Base-by-base conservation (phyloP, 108 stramenopile genomes). In the Skeletonema marinoi region DNA sequence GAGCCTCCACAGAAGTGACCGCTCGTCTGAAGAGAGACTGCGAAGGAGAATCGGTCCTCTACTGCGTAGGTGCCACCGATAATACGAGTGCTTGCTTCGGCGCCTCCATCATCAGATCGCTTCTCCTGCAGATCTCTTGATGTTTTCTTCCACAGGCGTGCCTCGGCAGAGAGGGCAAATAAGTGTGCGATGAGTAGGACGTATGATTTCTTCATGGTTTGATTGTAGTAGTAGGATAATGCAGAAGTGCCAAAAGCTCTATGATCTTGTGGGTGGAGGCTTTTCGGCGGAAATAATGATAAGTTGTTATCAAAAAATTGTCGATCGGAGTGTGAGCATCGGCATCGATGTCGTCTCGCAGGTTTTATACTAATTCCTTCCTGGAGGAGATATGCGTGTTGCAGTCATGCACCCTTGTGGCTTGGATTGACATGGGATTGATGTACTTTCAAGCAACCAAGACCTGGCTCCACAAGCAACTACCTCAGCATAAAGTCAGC, bases 1-100 rank as follows among this genome's bases (percentile, higher is more conserved):
- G 74, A 63, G 11, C 80, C 86, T n/a, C 86, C 86, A 71, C 83
- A 84, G 17, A 48, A 71, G 33, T 71, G 65, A 16, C 60, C 58
- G 14, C 58, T 30, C n/a, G 36, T 39, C 5, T 74, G 74, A n/a
- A 74, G 60, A 36, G 70, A 75, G 31, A 69, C 86, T 33, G 81
- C 71, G 46, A 70, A 87, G 19, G 83, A 80, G 42, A 68, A 84
- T 1, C 68, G 31, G 13, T 62, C 74, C 12, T 38, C 54, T 12
- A 7, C 9, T 16, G 77, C 71, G n/a, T 25, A 12, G 32, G 4
- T 66, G 21, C 81, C 81, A 30, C 72, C 72, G 44, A 83, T 68
- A 12, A 83, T 83, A 29, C 54, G 54, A 56, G 54, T 56, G 9
- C 9, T 25, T 25, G 19, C 2, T 3, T 12, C 10, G 39, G 6